Conservation (phyloP, 805 yeast species). For the Isabelozyma rhagii region DNA sequence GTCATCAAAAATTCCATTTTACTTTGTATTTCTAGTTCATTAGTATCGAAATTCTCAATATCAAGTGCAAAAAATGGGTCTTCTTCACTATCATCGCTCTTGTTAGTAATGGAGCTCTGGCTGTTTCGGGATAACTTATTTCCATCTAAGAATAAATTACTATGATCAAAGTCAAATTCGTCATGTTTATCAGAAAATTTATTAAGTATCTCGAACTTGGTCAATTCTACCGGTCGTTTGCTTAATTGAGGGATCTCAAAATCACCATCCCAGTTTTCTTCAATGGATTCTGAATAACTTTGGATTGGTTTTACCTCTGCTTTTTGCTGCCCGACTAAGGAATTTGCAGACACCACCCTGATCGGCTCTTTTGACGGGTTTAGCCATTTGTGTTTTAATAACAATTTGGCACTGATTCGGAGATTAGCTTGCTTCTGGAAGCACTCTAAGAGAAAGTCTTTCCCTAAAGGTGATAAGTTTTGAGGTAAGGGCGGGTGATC, state of each 20-base stretch:
- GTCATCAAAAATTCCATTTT: conserved; percentile 36
- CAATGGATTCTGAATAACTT: conserved; percentile 24
- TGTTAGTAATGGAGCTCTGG: neutral
- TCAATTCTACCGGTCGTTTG: conserved; percentile 6
- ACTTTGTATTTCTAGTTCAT: conserved; percentile 38
- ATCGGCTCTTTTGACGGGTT: conserved; percentile 6
- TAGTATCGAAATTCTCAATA: conserved; percentile 36
- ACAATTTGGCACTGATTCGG: conserved; percentile 52
- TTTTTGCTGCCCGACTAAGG: conserved; percentile 2
- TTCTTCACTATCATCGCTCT: conserved; percentile 11
- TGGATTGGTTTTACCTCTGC: conserved; percentile 17
- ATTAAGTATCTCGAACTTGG: conserved; percentile 20
- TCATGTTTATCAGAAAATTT: conserved; percentile 28
- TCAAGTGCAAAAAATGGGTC: conserved; percentile 41
- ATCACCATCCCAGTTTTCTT: conserved; percentile 35
- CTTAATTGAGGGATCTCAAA: conserved; percentile 11
- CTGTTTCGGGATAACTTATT: neutral
- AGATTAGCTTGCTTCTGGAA: conserved; percentile 66
- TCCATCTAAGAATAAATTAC: neutral
- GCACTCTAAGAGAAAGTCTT: conserved; percentile 64
- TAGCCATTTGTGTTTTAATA: conserved; percentile 65
- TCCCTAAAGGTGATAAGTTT: conserved; percentile 37
- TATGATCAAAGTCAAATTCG: conserved; percentile 10
- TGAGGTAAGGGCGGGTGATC: conserved; percentile 69
- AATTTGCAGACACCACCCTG: neutral